Conservation (phyloP, 805 yeast species). For the Starmerella floris region DNA sequence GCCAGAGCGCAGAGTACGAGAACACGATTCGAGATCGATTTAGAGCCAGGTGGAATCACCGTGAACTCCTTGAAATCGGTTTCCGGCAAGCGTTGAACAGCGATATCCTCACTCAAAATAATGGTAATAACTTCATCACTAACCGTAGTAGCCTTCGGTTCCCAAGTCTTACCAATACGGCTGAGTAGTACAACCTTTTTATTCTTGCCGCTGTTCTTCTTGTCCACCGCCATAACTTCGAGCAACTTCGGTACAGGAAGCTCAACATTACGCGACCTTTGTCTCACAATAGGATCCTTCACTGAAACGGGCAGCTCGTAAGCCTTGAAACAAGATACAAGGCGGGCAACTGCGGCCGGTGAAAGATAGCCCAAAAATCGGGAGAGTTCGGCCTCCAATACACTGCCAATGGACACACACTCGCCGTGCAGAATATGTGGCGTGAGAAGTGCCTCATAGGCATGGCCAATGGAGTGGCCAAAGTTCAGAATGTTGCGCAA, state of each 20-base stretch:
- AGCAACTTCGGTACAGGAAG: slow-evolving; percentile 68
- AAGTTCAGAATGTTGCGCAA: slow-evolving; percentile 83
- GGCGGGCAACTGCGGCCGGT: slow-evolving; percentile 86
- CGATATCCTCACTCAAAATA: slow-evolving; percentile 66
- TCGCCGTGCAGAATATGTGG: slow-evolving; percentile 97
- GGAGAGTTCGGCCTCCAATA: slow-evolving; percentile 89
- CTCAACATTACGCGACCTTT: slow-evolving; percentile 51
- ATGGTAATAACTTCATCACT: slow-evolving; percentile 68
- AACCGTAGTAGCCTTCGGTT: slow-evolving; percentile 74
- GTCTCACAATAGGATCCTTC: slow-evolving; percentile 56
- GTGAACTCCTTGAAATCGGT: slow-evolving; percentile 24
- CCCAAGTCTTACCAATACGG: slow-evolving; percentile 78
- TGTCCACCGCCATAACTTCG: slow-evolving; percentile 85
- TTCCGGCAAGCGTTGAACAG: slow-evolving; percentile 39
- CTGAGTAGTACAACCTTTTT: slow-evolving; percentile 78
- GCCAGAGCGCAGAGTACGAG: slow-evolving; percentile 86
- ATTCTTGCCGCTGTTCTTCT: slow-evolving; percentile 86
- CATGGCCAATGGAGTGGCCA: slow-evolving; percentile 97
- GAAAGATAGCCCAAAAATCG: slow-evolving; percentile 78
- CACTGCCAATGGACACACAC: slow-evolving; percentile 96
- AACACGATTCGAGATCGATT: slow-evolving; percentile 93
- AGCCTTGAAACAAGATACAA: slow-evolving; percentile 67
- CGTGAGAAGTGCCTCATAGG: slow-evolving; percentile 92
- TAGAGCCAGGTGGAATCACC: slow-evolving; percentile 88
- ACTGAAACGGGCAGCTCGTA: slow-evolving; percentile 76